A percentile compares a stretch with the other conserved stretches of the same genome.
Conservation (phyloP, 1,284 basidiomycete genomes). For the Fomitopsis betulina region DNA sequence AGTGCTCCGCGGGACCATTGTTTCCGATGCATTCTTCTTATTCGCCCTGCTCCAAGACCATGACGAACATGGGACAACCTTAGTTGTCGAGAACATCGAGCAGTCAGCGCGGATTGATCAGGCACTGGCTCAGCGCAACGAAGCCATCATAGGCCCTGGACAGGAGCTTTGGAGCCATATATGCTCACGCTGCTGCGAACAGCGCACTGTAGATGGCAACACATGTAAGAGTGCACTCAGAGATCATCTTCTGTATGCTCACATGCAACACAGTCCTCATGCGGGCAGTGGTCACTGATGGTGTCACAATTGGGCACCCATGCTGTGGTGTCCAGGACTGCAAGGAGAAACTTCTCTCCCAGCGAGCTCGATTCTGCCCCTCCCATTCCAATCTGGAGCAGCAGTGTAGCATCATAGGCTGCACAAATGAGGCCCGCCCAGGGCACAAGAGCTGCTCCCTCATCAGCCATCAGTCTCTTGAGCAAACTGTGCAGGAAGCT, state of each 20-base stretch:
- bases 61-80: background rate
- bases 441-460: background rate
- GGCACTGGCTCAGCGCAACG: background rate
- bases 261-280: background rate
- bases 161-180: background rate
- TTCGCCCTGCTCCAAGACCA: background rate
- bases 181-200: background rate
- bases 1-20: background rate
- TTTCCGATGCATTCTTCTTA: background rate
- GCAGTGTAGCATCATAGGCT: constrained; percentile 14
- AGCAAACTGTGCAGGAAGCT: constrained; percentile 2
- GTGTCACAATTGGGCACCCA: constrained; percentile 25
- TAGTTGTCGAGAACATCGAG: background rate
- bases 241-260: background rate
- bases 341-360: constrained; percentile 15
- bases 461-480: background rate
- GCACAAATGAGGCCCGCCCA: background rate
- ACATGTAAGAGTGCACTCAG: background rate
- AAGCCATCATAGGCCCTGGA: background rate
- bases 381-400: constrained; percentile 12
- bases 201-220: background rate
- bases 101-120: background rate
- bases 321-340: constrained; percentile 25
- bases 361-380: constrained; percentile 23
- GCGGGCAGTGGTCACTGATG: constrained; percentile 26